Evolutionary conservation across 305 asterid genomes (phyloP), one percentile per base, ranked within the genome.

Genomic region (Fraxinus floribunda): DNA sequence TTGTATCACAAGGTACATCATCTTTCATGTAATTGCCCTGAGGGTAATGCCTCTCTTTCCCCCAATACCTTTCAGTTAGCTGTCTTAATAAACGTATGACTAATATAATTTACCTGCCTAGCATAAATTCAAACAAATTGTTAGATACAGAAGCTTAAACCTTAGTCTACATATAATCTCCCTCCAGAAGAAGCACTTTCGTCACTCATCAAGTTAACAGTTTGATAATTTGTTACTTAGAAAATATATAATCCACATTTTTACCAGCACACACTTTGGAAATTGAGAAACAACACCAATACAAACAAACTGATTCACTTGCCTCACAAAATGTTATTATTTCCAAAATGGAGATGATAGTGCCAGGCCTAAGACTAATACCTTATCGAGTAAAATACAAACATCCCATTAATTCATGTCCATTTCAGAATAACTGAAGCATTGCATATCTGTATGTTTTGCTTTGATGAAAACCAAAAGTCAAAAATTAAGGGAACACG

Each of bases 121-220:
- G 35, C 35, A 64, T 64, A 64, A 26, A 64, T 64, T 22, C 73
- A 66, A 66, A 66, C n/a, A 64, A 64, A 64, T 26, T 24, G 18
- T 24, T 66, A 66, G 36, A 66, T 66, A 26, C 36, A 4, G 35
- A 64, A 26, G 73, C 73, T 66, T 66, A 66, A 9, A 66, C 36
- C 35, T 66, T 66, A 26, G 73, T 10, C 35, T 66, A 22, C 73
- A 24, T 60, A 18, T 60, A 66, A 66, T 24, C 73, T 26, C 35
- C 36, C 73, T 66, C 73, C 35, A 66, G 73, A 24, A 66, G 73
- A 16, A 26, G 16, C 73, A 24, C 34, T 22, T 66, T 66, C 5
- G 73, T 26, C 73, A 66, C 36, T 66, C 73, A 66, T 26, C 73
- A 66, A 26, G 73, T 66, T 22, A 66, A 66, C n/a, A 66, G 73